These are phyloP conservation scores for Ramaria rubella DNA, from an alignment of 768 basidiomycete genomes.

Conservation along the genomic window DNA sequence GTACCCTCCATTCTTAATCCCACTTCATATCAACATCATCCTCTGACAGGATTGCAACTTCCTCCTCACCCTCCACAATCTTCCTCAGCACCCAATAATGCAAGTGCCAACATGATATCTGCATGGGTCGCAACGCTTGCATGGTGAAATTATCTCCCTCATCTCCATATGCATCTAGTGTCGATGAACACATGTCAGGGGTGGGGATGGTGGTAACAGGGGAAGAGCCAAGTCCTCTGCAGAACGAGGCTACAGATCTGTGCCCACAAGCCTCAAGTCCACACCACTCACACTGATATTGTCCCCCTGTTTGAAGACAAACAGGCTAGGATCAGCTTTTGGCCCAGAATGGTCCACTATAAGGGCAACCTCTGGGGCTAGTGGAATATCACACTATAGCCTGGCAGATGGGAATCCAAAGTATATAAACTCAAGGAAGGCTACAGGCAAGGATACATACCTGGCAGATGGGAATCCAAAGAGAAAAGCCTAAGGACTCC, in stretches of 20 bases:
- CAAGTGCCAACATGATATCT: constrained; percentile 8
- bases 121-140: background rate
- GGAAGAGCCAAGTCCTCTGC: background rate
- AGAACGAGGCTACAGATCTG: background rate
- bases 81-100: constrained; percentile 1
- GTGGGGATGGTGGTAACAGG: background rate
- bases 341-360: background rate
- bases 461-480: too few species aligned
- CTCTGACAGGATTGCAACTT: constrained; percentile 5
- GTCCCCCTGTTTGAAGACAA: constrained; percentile 4
- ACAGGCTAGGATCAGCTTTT: background rate
- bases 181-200: background rate
- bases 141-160: background rate
- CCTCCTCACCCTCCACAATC: constrained; percentile 6
- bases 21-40: constrained; percentile 11
- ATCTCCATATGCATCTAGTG: constrained; percentile 1
- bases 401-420: too few species aligned
- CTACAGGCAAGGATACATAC: too few species aligned
- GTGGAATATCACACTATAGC: too few species aligned
- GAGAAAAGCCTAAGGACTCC: too few species aligned
- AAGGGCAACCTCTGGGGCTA: too few species aligned
- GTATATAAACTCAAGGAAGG: too few species aligned
- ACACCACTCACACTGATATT: background rate
- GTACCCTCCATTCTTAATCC: background rate
- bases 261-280: background rate